Base-by-base conservation (phyloP, 2,329 filamentous ascomycete genomes). In the Trichoderma brevicompactum region DNA sequence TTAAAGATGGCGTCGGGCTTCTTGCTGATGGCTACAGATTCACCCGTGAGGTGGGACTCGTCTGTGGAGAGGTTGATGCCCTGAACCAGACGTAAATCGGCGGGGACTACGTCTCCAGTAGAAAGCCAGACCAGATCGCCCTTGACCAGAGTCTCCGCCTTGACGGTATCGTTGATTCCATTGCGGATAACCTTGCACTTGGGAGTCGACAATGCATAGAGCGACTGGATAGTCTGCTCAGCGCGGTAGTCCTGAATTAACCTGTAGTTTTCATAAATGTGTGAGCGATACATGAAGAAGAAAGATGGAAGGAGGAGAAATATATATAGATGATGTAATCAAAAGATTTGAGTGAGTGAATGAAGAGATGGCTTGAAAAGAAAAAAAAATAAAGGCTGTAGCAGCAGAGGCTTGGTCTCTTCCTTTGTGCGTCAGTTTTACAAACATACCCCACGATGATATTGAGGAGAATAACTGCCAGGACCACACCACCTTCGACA, bases 61-160 rank as follows among this genome's bases (percentile, higher is more conserved):
- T 96, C 91, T 69, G 89, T 90, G 56, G 89, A 89, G 66, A 92
- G 79, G 75, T 94, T 94, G 77, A 92, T 86, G 65, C 84, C 85
- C 68, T 89, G 83, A 67, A 89, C 76, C 19, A 88, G 79, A 68
- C 88, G 84, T 56, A 91, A 78, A 76, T 92, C 89, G 40, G 89
- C 89, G 5, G 89, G 88, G 41, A 91, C 82, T 54, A 90, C 87
- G 74, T 91, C 89, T 69, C 89, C 89, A 48, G 86, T 87, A 69
- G 80, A 83, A 68, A 88, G 82, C 60, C 80, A 77, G 66, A 88
- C 86, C 56, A 92, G 76, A 69, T 92, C 89, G 62, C 89, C 90
- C 59, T 83, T 83, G 49, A 91, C 88, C 43, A 91, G 79, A 12
- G 76, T 77, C 70, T 85, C 83, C 10, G 83, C 84, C 77, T 83